A percentile compares a stretch with the other conserved stretches of the same genome.
phyloP scores from a whole-genome alignment of 2,329 filamentous ascomycete genomes.

The Fusarium veterinarium region DNA sequence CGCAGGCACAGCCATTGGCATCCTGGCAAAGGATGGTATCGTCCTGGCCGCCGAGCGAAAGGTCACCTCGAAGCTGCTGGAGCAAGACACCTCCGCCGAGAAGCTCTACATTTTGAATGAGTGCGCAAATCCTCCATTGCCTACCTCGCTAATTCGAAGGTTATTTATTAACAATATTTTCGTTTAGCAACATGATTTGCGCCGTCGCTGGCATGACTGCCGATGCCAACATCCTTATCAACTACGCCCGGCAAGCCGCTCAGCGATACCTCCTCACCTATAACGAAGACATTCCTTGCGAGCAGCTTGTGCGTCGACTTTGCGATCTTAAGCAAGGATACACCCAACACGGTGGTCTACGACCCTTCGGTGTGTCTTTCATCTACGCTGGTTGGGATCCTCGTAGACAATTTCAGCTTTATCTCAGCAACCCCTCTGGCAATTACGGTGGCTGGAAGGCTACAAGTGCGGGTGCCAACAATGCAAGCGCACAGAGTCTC shows the following conservation, averaged over 20 bases:
- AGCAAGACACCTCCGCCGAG: constrained; percentile 99
- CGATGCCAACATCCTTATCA: constrained; percentile 99
- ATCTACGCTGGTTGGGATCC: constrained; percentile 99
- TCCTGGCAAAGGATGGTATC: constrained; percentile 97
- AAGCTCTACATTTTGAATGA: constrained; percentile 99
- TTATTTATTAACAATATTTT: constrained; percentile 9
- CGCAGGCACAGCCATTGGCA: constrained; percentile 94
- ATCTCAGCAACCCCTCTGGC: constrained; percentile 97
- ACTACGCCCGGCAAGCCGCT: constrained; percentile 96
- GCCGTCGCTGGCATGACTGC: constrained; percentile 99
- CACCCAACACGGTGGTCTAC: constrained; percentile 97
- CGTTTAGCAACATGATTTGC: constrained; percentile 96
- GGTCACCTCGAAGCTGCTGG: constrained; percentile 97
- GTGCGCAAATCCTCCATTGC: constrained; percentile 64
- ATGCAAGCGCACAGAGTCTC: constrained; percentile 95
- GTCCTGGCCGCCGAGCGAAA: constrained; percentile 98
- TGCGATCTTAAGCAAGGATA: constrained; percentile 99
- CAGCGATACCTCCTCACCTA: constrained; percentile 98
- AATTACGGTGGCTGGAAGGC: constrained; percentile 99
- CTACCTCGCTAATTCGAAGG: not conserved
- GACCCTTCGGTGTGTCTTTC: constrained; percentile 98
- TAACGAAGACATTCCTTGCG: constrained; percentile 99
- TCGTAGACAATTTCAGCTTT: constrained; percentile 96
- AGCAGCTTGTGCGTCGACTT: constrained; percentile 94
- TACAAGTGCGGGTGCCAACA: constrained; percentile 97